These are phyloP conservation scores for Anacardium occidentale DNA, from an alignment of 345 rosid genomes.

Conservation along the genomic window DNA sequence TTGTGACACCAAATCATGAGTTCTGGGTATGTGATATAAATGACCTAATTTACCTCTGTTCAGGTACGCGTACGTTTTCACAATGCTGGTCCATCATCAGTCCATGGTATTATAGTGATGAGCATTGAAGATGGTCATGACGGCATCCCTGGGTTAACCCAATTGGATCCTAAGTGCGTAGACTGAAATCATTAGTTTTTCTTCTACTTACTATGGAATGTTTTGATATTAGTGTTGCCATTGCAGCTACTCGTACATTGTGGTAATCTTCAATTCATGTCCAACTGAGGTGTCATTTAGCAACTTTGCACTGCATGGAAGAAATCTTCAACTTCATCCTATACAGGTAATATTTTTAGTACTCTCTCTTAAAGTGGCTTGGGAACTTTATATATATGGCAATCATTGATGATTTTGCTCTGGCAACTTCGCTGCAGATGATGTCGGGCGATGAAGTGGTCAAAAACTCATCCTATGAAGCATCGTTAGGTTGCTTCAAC, in stretches of 20 bases:
- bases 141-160: slow-evolving; percentile 59
- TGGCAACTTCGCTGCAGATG: slow-evolving; percentile 35
- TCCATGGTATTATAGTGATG: slow-evolving; percentile 81
- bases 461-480: slow-evolving; percentile 56
- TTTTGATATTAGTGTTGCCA: slow-evolving; percentile 4
- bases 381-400: not conserved
- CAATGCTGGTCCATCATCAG: slow-evolving; percentile 66
- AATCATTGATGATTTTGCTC: not conserved
- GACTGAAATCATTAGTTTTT: not conserved
- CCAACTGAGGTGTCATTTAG: slow-evolving; percentile 58
- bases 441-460: slow-evolving; percentile 59
- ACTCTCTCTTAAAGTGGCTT: not conserved
- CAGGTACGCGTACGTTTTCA: slow-evolving; percentile 74
- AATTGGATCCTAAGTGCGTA: slow-evolving; percentile 71
- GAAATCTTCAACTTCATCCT: slow-evolving; percentile 66
- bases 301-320: slow-evolving; percentile 42
- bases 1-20: not conserved
- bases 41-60: not conserved
- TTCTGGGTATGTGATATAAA: slow-evolving; percentile 12
- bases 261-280: slow-evolving; percentile 64
- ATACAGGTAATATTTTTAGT: slow-evolving; percentile 53
- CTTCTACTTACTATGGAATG: not conserved
- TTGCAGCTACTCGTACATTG: slow-evolving; percentile 63
- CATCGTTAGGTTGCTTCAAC: slow-evolving; percentile 53
- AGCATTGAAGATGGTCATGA: slow-evolving; percentile 81